A percentile compares a stretch with the other conserved stretches of the same genome.
Evolutionary conservation across 306 rosid genomes (phyloP).

Genomic region (Carpinus fangiana): DNA sequence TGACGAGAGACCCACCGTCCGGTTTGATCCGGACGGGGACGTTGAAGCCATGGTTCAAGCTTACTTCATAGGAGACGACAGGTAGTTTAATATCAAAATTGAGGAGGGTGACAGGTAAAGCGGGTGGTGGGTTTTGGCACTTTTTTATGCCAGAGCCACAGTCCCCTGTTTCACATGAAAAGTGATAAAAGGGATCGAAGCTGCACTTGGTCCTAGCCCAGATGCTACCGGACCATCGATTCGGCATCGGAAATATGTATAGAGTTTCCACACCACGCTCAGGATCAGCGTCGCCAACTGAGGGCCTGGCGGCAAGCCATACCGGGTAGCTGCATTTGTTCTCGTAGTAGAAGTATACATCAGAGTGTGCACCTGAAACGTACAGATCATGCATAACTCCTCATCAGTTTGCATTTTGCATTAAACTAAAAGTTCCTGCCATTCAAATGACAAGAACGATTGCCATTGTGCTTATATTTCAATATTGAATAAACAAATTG

Average conservation of each 20-base stretch:
- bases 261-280: background rate
- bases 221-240: slow-evolving; percentile 23
- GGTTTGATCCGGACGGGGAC: slow-evolving; percentile 24
- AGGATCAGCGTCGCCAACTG: slow-evolving; percentile 30
- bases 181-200: slow-evolving; percentile 7
- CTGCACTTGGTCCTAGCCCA: slow-evolving; percentile 27
- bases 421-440: background rate
- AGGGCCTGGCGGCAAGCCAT: slow-evolving; percentile 17
- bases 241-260: slow-evolving; percentile 26
- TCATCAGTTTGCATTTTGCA: background rate
- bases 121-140: slow-evolving; percentile 27
- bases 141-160: slow-evolving; percentile 9
- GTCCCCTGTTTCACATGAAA: slow-evolving; percentile 32
- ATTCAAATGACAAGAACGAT: too few species aligned
- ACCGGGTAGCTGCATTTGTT: slow-evolving; percentile 6
- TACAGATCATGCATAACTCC: background rate
- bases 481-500: too few species aligned
- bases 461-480: too few species aligned
- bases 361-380: slow-evolving; percentile 28
- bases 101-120: slow-evolving; percentile 24
- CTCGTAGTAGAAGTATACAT: slow-evolving; percentile 18
- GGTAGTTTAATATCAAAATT: slow-evolving; percentile 21
- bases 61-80: slow-evolving; percentile 36
- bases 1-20: slow-evolving; percentile 28
- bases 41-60: slow-evolving; percentile 44